phyloP scores from a whole-genome alignment of 2,329 filamentous ascomycete genomes.

The Penicillium sp. region DNA sequence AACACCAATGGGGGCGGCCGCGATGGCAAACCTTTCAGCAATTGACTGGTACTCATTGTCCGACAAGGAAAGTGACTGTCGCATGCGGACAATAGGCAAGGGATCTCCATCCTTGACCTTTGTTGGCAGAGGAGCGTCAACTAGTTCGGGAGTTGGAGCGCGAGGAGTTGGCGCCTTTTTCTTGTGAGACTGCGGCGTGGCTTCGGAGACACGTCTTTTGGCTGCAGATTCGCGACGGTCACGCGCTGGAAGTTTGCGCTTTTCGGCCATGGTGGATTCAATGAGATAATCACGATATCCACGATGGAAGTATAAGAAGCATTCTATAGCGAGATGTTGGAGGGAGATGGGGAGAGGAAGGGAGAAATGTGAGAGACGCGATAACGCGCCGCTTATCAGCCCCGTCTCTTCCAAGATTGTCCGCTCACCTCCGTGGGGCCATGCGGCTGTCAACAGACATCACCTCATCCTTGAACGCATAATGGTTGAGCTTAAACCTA shows the following conservation, averaged over 20 bases:
- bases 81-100: conserved; percentile 53
- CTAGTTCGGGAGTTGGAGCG: conserved; percentile 28
- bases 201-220: conserved; percentile 45
- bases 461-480: background rate
- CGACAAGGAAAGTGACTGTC: conserved; percentile 50
- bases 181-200: conserved; percentile 34
- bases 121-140: conserved; percentile 48
- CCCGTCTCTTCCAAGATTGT: background rate
- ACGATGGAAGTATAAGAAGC: background rate
- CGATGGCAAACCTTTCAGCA: conserved; percentile 51
- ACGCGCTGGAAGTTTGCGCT: conserved; percentile 44
- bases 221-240: conserved; percentile 45
- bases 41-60: conserved; percentile 58
- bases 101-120: conserved; percentile 53
- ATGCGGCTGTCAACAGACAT: background rate
- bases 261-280: conserved; percentile 38
- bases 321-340: background rate
- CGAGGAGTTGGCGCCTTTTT: conserved; percentile 38
- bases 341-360: conserved; percentile 16
- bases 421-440: conserved; percentile 6
- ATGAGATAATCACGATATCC: background rate
- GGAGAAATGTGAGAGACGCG: conserved; percentile 22
- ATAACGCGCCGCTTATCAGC: conserved; percentile 17
- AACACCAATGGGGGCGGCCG: background rate
- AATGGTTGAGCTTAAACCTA: conserved; percentile 43